Base-by-base conservation (phyloP, 345 rosid genomes). In the Mallotus nudiflorus region DNA sequence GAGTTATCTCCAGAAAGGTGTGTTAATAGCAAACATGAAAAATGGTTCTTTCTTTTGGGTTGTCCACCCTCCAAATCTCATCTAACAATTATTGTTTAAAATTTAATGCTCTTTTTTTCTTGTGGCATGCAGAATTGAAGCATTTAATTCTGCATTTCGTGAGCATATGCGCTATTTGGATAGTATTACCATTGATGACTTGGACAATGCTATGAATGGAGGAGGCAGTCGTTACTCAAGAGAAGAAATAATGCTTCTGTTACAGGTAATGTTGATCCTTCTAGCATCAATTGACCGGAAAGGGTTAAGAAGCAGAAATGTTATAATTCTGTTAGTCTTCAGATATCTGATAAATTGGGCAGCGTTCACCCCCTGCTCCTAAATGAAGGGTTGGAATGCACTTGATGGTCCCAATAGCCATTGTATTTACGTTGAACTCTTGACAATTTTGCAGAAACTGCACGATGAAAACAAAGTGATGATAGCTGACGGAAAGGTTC, bases 381-480 rank as follows among this genome's bases (percentile, higher is more conserved):
- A 42, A 29, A 19, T 29, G 2, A 31, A 29, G 13, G 5, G 66
- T 62, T 44, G 25, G 12, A 20, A 31, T 9, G 16, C 19, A 16
- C 16, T 46, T 45, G 49, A 29, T 4, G 22, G 48, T 24, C 18
- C 9, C 31, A 58, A 27, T 6, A 7, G 5, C 60, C 45, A 56
- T 57, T 27, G 35, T 74, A 67, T 52, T 66, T 59, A 45, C 40
- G 58, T 35, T 35, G 35, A 75, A 29, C 16, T 45, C 42, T 42
- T 66, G 8, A 22, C n/a, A 22, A 69, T 70, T 77, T 59, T 77
- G 65, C 90, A 95, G 99, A 92, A 83, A 84, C 82, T 95, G 72
- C 94, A 95, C 77, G 92, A 89, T 65, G 96, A 90, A 76, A 95
- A 95, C 80, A 88, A 85, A 80, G 86, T 95, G 82, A 92, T 92